Conservation (phyloP, 2,329 filamentous ascomycete genomes). For the Monosporascus cannonballus region DNA sequence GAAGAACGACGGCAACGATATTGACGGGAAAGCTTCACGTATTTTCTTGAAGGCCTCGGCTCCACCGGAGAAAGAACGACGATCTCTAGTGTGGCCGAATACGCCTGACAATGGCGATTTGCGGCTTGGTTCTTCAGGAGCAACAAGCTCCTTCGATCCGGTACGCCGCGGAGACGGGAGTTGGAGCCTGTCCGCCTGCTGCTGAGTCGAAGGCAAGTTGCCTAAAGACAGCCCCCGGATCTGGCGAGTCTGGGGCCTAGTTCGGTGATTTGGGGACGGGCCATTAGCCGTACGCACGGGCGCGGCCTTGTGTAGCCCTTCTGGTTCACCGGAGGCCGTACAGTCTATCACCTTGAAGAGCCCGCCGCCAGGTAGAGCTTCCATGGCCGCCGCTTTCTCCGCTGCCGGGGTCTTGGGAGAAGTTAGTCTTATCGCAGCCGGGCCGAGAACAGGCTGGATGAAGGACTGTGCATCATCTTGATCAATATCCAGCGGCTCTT, state of each 20-base stretch:
- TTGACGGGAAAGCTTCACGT: conserved; percentile 50
- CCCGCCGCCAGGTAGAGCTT: conserved; percentile 30
- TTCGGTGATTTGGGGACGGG: conserved; percentile 1
- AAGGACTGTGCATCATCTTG: conserved; percentile 54
- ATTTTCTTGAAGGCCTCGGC: conserved; percentile 52
- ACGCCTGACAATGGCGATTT: conserved; percentile 38
- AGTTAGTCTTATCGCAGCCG: conserved; percentile 48
- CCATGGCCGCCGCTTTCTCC: conserved; percentile 52
- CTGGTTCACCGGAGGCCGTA: conserved; percentile 17
- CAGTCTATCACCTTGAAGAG: conserved; percentile 31
- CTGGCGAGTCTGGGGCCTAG: conserved; percentile 12
- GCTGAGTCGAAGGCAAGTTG: conserved; percentile 16
- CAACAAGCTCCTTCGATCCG: conserved; percentile 31
- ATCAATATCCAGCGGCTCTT: conserved; percentile 35
- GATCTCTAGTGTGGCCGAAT: conserved; percentile 39
- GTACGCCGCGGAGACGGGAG: conserved; percentile 35
- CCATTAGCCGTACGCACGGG: neutral
- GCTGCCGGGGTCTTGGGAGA: conserved; percentile 48
- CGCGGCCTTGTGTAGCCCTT: conserved; percentile 3
- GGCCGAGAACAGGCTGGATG: conserved; percentile 53
- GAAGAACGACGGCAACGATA: no score
- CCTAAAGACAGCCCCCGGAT: conserved; percentile 22
- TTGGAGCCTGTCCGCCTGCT: conserved; percentile 17
- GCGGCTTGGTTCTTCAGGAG: conserved; percentile 23
- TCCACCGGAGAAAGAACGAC: conserved; percentile 49